These are phyloP conservation scores for Esteya vermicola DNA, from an alignment of 2,329 filamentous ascomycete species.

Conservation along the genomic window DNA sequence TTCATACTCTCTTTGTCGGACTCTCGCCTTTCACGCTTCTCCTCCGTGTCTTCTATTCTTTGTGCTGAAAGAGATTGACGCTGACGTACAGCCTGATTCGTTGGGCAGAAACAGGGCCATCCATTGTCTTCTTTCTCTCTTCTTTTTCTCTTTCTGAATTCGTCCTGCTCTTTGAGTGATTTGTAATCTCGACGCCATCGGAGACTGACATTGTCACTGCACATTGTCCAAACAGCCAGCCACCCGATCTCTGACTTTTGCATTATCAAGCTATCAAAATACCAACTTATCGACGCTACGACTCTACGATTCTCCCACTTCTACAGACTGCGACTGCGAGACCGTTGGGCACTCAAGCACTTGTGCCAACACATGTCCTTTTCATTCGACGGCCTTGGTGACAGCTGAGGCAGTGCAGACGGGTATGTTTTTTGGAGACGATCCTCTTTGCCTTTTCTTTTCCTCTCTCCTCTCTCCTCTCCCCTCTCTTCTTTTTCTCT, in stretches of 20 bases:
- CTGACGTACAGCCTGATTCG: not conserved
- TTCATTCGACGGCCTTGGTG: slow-evolving; percentile 4
- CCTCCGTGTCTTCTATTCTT: not conserved
- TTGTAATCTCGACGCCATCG: too few species aligned
- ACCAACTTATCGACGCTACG: too few species aligned
- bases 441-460: not conserved
- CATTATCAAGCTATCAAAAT: not conserved
- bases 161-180: too few species aligned
- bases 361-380: slow-evolving; percentile 1
- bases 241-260: too few species aligned
- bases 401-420: slow-evolving; percentile 7
- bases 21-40: not conserved
- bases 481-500: not conserved
- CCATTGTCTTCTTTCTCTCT: not conserved
- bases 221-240: too few species aligned
- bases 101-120: slow-evolving; percentile 2
- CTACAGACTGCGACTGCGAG: not conserved
- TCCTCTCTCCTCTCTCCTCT: not conserved
- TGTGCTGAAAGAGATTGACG: not conserved
- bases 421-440: slow-evolving; percentile 2
- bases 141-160: not conserved
- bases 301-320: not conserved
- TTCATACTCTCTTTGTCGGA: too few species aligned
- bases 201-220: too few species aligned
- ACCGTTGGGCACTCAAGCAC: not conserved